These are phyloP conservation scores for Pyracantha coccinea DNA, from an alignment of 331 rosid genomes.

Conservation along the genomic window DNA sequence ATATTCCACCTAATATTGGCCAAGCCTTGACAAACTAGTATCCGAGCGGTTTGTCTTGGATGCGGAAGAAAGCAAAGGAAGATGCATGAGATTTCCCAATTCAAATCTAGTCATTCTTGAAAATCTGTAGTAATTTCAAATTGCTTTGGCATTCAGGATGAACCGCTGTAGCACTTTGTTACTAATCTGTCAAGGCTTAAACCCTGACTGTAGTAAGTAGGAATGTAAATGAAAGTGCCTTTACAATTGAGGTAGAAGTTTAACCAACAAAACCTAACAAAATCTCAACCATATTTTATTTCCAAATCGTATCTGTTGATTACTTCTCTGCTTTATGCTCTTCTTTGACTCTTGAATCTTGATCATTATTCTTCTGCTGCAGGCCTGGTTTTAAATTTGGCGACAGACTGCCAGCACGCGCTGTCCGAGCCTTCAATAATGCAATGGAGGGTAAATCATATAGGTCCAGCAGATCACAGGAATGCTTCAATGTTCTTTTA, in stretches of 20 bases:
- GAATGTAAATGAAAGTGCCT: not conserved
- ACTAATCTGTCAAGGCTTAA: not conserved
- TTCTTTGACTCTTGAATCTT: not conserved
- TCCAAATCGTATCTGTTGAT: not conserved
- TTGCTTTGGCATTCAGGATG: not conserved
- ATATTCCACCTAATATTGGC: not conserved
- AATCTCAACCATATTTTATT: not conserved
- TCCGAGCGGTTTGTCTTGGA: not conserved
- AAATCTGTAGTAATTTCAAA: not conserved
- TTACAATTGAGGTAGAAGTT: not conserved
- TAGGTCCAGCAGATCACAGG: constrained; percentile 13
- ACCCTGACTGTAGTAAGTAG: not conserved
- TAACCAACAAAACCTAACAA: not conserved
- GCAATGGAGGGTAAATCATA: constrained; percentile 12
- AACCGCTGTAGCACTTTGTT: not conserved
- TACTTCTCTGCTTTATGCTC: not conserved
- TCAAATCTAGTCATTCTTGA: not conserved
- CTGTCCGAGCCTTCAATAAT: constrained; percentile 11
- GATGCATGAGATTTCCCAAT: not conserved
- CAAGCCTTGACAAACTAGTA: not conserved
- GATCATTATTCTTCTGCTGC: constrained; percentile 10
- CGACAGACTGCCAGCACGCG: constrained; percentile 24
- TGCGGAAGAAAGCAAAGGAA: not conserved
- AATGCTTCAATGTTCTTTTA: constrained; percentile 20
- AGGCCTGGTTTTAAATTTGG: constrained; percentile 21